Conservation (phyloP, 768 basidiomycete genomes). For the Tylopilus sp. region DNA sequence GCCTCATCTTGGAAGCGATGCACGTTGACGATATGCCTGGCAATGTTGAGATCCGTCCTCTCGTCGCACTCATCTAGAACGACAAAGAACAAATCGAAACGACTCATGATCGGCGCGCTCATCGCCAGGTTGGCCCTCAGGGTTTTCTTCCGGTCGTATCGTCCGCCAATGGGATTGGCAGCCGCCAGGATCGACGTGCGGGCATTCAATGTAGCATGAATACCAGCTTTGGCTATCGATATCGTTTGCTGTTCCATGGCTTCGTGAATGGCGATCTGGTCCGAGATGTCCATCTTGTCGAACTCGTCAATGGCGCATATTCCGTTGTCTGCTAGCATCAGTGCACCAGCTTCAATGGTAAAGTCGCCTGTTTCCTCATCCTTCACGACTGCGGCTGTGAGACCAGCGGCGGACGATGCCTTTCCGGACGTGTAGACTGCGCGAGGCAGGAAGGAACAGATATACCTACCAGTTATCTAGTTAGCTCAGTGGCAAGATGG, state of each 20-base stretch:
- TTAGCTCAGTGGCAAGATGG: background rate
- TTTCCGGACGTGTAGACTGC: conserved; percentile 99
- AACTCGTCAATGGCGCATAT: conserved; percentile 99
- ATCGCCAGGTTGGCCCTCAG: conserved; percentile 92
- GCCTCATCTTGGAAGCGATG: conserved; percentile 95
- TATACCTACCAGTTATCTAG: conserved; percentile 57
- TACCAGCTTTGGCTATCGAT: conserved; percentile 98
- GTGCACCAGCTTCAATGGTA: conserved; percentile 97
- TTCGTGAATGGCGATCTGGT: conserved; percentile 99
- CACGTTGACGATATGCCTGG: conserved; percentile 95
- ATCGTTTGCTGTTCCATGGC: conserved; percentile 99
- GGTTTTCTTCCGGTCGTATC: conserved; percentile 93
- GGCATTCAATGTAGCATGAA: conserved; percentile 97
- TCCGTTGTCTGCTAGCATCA: conserved; percentile 99
- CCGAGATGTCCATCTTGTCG: conserved; percentile 99
- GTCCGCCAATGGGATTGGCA: conserved; percentile 94
- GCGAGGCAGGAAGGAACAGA: conserved; percentile 96
- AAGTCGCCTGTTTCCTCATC: conserved; percentile 99
- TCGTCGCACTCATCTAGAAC: conserved; percentile 97
- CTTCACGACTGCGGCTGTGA: conserved; percentile 96
- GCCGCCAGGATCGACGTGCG: conserved; percentile 97
- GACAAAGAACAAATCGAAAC: conserved; percentile 97
- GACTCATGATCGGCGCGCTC: conserved; percentile 99
- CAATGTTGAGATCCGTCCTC: conserved; percentile 88
- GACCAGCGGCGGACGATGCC: conserved; percentile 96